phyloP scores from a whole-genome alignment of 225 moss, liverwort and hornwort species.

The Polytrichum formosum region DNA sequence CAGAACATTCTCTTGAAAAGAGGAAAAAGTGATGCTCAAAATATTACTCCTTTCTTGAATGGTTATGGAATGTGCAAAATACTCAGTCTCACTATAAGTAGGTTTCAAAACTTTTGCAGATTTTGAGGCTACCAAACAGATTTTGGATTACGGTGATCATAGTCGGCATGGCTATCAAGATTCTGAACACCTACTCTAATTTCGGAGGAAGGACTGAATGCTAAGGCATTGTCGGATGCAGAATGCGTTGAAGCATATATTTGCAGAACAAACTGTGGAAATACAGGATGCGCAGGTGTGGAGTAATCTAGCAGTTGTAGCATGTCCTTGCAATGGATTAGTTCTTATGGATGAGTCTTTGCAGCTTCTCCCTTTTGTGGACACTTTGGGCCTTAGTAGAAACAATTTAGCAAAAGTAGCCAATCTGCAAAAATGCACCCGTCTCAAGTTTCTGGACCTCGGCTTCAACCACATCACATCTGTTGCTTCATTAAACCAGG shows the following conservation, averaged over 20 bases:
- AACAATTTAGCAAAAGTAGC: slow-evolving; percentile 82
- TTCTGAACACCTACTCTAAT: background rate
- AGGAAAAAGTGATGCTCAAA: too few relatives aligned
- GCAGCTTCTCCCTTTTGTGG: slow-evolving; percentile 84
- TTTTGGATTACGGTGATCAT: background rate
- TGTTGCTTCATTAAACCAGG: slow-evolving; percentile 73
- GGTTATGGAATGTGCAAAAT: too few relatives aligned
- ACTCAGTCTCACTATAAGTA: too few relatives aligned
- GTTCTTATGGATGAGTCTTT: slow-evolving; percentile 93
- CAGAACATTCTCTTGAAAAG: too few relatives aligned
- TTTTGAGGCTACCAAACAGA: too few relatives aligned
- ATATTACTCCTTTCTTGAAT: too few relatives aligned
- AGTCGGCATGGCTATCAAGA: background rate
- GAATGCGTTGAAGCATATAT: slow-evolving; percentile 93
- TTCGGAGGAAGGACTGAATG: slow-evolving; percentile 11
- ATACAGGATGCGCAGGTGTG: slow-evolving; percentile 78
- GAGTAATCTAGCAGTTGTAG: slow-evolving; percentile 75
- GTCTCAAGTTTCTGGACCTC: slow-evolving; percentile 80
- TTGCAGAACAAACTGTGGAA: slow-evolving; percentile 91
- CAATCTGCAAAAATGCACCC: slow-evolving; percentile 79
- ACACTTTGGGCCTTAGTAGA: slow-evolving; percentile 85
- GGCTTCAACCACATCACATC: slow-evolving; percentile 92
- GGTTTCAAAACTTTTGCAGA: too few relatives aligned
- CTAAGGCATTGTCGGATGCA: slow-evolving; percentile 35
- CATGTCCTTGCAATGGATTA: slow-evolving; percentile 88